Conservation (phyloP, 164 flowering plant genomes). For the Vitis rupestris region DNA sequence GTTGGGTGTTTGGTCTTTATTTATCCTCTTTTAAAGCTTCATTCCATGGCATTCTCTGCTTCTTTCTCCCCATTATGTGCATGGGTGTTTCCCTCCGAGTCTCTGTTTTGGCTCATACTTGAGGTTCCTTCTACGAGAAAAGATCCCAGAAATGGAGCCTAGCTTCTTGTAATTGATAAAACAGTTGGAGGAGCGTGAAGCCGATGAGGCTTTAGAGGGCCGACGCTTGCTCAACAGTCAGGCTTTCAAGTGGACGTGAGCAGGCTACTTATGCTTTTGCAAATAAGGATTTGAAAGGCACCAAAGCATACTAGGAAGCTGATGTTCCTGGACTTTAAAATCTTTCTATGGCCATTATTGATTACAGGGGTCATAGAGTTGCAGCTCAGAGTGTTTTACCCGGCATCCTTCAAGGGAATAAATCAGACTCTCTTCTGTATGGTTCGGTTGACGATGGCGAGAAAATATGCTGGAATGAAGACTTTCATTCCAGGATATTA, state of each 20-base stretch:
- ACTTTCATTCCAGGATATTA: constrained; percentile 85
- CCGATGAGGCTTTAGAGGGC: too few species aligned
- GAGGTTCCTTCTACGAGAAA: too few species aligned
- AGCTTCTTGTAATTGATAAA: too few species aligned
- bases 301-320: constrained; percentile 94
- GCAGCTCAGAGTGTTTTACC: constrained; percentile 99
- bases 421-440: constrained; percentile 94
- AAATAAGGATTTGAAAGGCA: constrained; percentile 97
- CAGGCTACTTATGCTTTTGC: constrained; percentile 99
- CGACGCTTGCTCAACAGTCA: too few species aligned
- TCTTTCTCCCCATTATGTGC: too few species aligned
- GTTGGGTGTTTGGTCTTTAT: too few species aligned
- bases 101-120: too few species aligned
- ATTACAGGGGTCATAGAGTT: constrained; percentile 87
- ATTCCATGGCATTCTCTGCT: too few species aligned
- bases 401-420: constrained; percentile 99
- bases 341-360: constrained; percentile 98
- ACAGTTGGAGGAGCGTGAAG: too few species aligned
- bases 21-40: too few species aligned
- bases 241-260: constrained; percentile 33
- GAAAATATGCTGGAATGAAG: constrained; percentile 98
- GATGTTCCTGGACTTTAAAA: constrained; percentile 93
- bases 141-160: too few species aligned
- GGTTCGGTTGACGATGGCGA: constrained; percentile 99
- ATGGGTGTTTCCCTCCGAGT: too few species aligned